These are phyloP conservation scores for Xylaria venustula DNA, from an alignment of 495 filamentous ascomycete genomes.

Conservation along the genomic window DNA sequence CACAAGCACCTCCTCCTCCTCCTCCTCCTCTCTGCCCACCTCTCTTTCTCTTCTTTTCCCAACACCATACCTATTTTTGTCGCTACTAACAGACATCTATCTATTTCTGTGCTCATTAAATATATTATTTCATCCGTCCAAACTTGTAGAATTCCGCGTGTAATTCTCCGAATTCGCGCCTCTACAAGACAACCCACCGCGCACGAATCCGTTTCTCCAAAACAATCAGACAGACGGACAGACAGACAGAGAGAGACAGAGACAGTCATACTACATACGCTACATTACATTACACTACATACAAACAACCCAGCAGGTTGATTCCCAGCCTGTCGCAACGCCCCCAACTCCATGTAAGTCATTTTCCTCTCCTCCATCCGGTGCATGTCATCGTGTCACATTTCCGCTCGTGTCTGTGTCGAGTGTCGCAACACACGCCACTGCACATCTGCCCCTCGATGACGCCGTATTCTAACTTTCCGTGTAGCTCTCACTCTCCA, in stretches of 20 bases:
- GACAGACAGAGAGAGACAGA: neutral
- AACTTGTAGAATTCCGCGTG: neutral
- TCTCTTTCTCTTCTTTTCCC: no score
- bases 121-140: neutral
- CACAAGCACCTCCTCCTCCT: neutral
- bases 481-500: constrained; percentile 23
- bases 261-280: no score
- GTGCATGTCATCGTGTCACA: constrained; percentile 24
- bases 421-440: constrained; percentile 19
- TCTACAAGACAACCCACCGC: neutral
- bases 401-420: constrained; percentile 21
- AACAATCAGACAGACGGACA: neutral
- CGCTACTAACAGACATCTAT: neutral
- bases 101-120: neutral
- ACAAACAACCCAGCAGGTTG: no score
- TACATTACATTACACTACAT: no score
- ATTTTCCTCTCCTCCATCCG: neutral
- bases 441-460: neutral
- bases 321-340: constrained; percentile 7
- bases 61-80: no score
- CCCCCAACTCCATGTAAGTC: constrained; percentile 6
- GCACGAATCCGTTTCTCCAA: neutral
- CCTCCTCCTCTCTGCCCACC: no score
- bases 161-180: neutral
- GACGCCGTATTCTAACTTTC: constrained; percentile 23